A percentile compares a stretch with the other conserved stretches of the same genome.
Conservation (phyloP, 148 eudicot genomes). For the Camellia lanceoleosa region DNA sequence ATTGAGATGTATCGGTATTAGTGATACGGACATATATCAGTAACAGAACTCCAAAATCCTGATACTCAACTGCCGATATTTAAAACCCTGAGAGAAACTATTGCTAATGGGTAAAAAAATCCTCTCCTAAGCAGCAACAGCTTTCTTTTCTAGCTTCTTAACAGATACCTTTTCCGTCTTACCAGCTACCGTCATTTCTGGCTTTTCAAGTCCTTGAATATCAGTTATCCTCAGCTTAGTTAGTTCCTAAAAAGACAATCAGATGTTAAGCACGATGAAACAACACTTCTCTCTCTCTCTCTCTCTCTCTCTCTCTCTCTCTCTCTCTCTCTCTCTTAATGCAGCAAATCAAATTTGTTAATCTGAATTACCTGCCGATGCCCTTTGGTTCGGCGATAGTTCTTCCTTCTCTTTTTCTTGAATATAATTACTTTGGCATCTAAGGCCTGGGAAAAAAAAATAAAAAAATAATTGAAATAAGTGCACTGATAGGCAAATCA, state of each 20-base stretch:
- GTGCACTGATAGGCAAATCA: background rate
- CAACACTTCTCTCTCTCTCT: constrained; percentile 3
- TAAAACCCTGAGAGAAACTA: background rate
- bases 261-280: background rate
- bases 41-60: no score
- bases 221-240: constrained; percentile 87
- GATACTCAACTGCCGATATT: no score
- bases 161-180: constrained; percentile 32
- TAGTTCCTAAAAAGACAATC: constrained; percentile 54
- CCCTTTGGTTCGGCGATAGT: constrained; percentile 86
- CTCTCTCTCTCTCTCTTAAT: background rate
- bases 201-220: constrained; percentile 83
- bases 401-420: constrained; percentile 96
- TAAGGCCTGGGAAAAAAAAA: constrained; percentile 56
- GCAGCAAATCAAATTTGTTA: background rate
- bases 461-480: background rate
- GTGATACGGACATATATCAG: no score
- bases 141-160: constrained; percentile 50
- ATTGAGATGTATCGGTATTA: no score
- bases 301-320: background rate
- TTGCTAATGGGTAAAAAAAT: background rate
- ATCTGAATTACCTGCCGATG: constrained; percentile 77
- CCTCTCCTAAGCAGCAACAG: constrained; percentile 34
- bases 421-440: constrained; percentile 97
- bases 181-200: constrained; percentile 35